Evolutionary conservation across 148 eudicot species (phyloP).

Genomic region (Nyssa sinensis): DNA sequence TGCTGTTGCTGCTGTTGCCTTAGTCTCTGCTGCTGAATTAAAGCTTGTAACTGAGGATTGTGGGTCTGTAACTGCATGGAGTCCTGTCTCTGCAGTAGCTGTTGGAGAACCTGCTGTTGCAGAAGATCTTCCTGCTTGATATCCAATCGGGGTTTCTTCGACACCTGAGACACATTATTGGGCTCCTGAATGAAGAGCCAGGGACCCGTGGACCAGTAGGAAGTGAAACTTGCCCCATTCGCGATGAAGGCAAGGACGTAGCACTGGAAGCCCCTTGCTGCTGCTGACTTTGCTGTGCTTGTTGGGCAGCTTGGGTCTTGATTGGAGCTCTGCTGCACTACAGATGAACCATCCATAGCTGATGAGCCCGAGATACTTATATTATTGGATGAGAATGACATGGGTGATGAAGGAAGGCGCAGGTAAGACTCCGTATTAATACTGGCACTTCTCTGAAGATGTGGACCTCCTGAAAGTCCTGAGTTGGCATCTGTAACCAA

Average conservation of each 20-base stretch:
- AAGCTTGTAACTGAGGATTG: constrained; percentile 78
- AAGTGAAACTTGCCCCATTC: constrained; percentile 56
- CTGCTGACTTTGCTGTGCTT: constrained; percentile 45
- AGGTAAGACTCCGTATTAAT: constrained; percentile 71
- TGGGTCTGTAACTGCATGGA: constrained; percentile 61
- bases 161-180: constrained; percentile 49
- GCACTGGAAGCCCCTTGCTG: constrained; percentile 65
- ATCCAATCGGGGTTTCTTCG: constrained; percentile 84
- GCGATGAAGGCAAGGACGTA: constrained; percentile 50
- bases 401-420: constrained; percentile 85
- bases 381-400: constrained; percentile 92
- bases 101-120: constrained; percentile 74
- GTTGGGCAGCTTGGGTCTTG: constrained; percentile 63
- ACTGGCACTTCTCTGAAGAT: constrained; percentile 90
- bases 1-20: constrained; percentile 79
- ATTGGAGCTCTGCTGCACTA: constrained; percentile 57
- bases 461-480: constrained; percentile 81
- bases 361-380: constrained; percentile 82
- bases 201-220: constrained; percentile 46
- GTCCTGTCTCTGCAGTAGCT: constrained; percentile 73
- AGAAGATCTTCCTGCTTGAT: constrained; percentile 76
- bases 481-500: constrained; percentile 91
- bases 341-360: constrained; percentile 66
- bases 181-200: constrained; percentile 69
- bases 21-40: constrained; percentile 77